Percentiles rank a stretch among this genome's conserved stretches.
Conservation (phyloP, 805 yeast genomes). For the Teunomyces cretensis region DNA sequence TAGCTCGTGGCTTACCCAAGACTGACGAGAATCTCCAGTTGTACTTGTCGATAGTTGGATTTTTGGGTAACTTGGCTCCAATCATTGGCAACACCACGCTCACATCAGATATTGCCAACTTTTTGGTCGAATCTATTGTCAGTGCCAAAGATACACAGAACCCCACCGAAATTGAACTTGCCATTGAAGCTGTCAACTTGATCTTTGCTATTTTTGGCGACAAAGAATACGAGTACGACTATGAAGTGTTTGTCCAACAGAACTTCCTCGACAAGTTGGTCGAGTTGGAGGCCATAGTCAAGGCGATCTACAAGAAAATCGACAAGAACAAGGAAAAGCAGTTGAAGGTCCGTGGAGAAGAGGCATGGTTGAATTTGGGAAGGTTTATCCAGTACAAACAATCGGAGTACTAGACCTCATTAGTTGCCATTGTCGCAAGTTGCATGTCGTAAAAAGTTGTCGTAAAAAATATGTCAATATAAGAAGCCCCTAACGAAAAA, state of each 20-base stretch:
- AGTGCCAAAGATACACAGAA: constrained; percentile 6
- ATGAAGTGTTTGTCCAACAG: constrained; percentile 59
- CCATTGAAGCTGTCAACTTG: constrained; percentile 61
- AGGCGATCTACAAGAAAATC: constrained; percentile 55
- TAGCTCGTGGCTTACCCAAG: constrained; percentile 6
- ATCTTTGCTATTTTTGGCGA: constrained; percentile 83
- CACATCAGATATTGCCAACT: constrained; percentile 44
- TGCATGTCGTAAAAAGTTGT: not conserved
- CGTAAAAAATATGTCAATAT: not conserved
- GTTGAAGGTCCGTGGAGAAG: constrained; percentile 64
- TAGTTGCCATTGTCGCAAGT: not conserved
- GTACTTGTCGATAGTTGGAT: constrained; percentile 45
- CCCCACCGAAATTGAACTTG: constrained; percentile 33
- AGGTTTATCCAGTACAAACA: constrained; percentile 77
- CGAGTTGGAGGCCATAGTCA: constrained; percentile 47
- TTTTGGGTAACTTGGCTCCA: constrained; percentile 51
- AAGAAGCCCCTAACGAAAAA: not conserved
- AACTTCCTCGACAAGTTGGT: constrained; percentile 45
- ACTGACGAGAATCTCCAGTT: constrained; percentile 9
- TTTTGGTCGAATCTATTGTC: constrained; percentile 12
- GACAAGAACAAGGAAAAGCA: constrained; percentile 62
- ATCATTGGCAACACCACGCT: constrained; percentile 43
- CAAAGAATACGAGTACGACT: constrained; percentile 62
- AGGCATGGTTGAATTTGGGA: constrained; percentile 61
- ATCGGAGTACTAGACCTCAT: constrained; percentile 15